These are phyloP conservation scores for Acer negundo DNA, from an alignment of 345 rosid genomes.

Conservation along the genomic window DNA sequence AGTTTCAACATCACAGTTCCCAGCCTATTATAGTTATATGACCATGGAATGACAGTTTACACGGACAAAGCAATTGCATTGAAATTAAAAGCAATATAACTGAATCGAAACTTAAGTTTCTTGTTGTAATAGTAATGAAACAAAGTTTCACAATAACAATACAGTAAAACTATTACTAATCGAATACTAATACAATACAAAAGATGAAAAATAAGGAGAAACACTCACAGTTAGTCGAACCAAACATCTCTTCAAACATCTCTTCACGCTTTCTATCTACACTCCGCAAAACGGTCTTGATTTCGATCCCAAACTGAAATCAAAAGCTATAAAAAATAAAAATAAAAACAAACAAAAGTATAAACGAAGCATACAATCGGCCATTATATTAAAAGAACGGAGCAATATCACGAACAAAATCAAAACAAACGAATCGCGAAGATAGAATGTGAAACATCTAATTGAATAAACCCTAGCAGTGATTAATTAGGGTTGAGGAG, in stretches of 20 bases:
- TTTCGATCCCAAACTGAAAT: conserved; percentile 24
- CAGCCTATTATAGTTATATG: not conserved
- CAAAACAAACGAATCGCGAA: no score
- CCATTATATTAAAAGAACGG: no score
- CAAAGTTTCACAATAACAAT: not conserved
- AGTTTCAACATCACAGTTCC: no score
- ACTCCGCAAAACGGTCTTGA: conserved; percentile 13
- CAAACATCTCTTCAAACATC: conserved; percentile 51
- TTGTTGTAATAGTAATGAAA: not conserved
- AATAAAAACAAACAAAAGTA: no score
- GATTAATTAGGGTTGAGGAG: no score
- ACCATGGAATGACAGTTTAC: not conserved
- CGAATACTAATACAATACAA: not conserved
- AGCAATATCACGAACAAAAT: no score
- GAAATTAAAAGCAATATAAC: not conserved
- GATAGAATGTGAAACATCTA: no score
- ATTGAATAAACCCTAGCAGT: no score
- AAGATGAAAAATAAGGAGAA: conserved; percentile 7
- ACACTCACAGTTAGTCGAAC: conserved; percentile 57
- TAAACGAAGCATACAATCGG: no score
- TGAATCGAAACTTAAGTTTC: no score
- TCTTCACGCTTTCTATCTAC: conserved; percentile 14
- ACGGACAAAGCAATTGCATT: not conserved
- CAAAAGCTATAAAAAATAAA: not conserved
- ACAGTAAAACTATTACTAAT: not conserved